Evolutionary conservation across 805 yeast genomes (phyloP).

Genomic region (Starmerella kuoi): DNA sequence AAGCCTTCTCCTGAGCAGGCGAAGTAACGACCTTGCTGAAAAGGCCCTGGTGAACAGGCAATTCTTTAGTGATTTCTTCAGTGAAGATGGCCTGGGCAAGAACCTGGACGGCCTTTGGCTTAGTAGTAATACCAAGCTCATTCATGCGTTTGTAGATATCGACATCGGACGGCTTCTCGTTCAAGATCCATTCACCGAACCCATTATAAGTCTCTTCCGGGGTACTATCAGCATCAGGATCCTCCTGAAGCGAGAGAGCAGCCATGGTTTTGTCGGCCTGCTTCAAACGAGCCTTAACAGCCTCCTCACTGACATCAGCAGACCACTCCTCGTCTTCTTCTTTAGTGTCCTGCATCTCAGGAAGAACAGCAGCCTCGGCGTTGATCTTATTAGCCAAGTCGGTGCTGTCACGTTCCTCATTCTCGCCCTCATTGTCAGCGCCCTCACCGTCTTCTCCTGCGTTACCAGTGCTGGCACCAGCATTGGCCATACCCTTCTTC

Average conservation of each 20-base stretch:
- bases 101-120: constrained; percentile 74
- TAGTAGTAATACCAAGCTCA: constrained; percentile 60
- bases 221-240: constrained; percentile 27
- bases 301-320: constrained; percentile 93
- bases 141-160: constrained; percentile 84
- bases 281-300: constrained; percentile 80
- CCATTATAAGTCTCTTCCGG: constrained; percentile 46
- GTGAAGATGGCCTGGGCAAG: constrained; percentile 76
- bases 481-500: constrained; percentile 78
- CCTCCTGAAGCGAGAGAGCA: constrained; percentile 28
- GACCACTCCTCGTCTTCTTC: constrained; percentile 94
- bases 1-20: constrained; percentile 58
- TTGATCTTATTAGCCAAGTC: constrained; percentile 64
- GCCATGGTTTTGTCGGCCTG: constrained; percentile 51
- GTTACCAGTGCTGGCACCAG: constrained; percentile 32
- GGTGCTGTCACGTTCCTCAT: constrained; percentile 49
- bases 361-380: constrained; percentile 67
- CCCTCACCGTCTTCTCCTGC: constrained; percentile 23
- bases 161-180: constrained; percentile 65
- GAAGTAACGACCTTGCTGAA: constrained; percentile 61
- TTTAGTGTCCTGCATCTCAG: constrained; percentile 35
- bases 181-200: constrained; percentile 82
- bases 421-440: constrained; percentile 28
- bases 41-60: constrained; percentile 69
- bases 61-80: constrained; percentile 57